Percentiles rank a stretch among this genome's conserved stretches.
Evolutionary conservation across 2,329 filamentous ascomycete genomes (phyloP).

Genomic region (Hypoxylon sp.): DNA sequence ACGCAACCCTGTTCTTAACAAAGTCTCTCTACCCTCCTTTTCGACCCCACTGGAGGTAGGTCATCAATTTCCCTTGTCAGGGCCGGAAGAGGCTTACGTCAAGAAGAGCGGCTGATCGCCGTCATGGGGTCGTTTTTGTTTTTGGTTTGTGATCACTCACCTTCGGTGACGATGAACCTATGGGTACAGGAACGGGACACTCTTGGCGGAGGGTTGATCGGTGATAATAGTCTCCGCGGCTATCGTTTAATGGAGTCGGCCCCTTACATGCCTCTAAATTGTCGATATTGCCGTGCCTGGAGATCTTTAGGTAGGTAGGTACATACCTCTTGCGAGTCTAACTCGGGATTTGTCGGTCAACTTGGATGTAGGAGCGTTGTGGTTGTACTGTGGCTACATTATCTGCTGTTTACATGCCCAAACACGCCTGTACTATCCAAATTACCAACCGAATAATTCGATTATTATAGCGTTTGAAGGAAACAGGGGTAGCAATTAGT

Average conservation of each 20-base stretch:
- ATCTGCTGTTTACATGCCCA: neutral
- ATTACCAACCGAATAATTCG: constrained; percentile 1
- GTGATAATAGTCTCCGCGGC: constrained; percentile 34
- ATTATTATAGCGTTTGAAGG: constrained; percentile 13
- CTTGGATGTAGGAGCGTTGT: neutral
- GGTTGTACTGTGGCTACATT: neutral
- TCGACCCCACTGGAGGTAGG: constrained; percentile 37
- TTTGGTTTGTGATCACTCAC: constrained; percentile 23
- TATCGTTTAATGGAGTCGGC: constrained; percentile 37
- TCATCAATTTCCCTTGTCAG: constrained; percentile 43
- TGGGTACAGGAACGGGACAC: constrained; percentile 16
- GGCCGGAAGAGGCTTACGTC: constrained; percentile 43
- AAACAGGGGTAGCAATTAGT: constrained; percentile 1
- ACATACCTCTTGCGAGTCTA: neutral
- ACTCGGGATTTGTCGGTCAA: neutral
- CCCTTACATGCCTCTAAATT: constrained; percentile 39
- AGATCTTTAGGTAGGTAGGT: neutral
- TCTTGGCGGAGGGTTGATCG: constrained; percentile 36
- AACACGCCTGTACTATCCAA: neutral
- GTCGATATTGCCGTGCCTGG: constrained; percentile 23
- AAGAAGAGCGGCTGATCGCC: constrained; percentile 42
- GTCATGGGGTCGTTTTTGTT: constrained; percentile 33
- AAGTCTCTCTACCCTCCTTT: constrained; percentile 12
- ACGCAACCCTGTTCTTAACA: constrained; percentile 18
- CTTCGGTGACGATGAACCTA: constrained; percentile 5